These are phyloP conservation scores for Terana coerulea DNA, from an alignment of 768 basidiomycete species.

Conservation along the genomic window DNA sequence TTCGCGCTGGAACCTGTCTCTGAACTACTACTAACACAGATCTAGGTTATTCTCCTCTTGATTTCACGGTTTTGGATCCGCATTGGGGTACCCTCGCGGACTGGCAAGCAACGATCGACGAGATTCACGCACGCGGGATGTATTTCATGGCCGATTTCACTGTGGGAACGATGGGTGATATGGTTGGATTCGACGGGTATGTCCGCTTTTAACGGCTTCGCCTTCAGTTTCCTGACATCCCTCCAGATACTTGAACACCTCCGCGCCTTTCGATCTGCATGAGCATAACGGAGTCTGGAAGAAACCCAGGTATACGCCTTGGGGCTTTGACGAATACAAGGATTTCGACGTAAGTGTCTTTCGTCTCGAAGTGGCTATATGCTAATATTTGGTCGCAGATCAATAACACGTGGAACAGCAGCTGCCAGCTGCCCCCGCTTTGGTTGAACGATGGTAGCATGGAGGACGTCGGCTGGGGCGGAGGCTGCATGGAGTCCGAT, in stretches of 20 bases:
- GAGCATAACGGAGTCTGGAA: slow-evolving; percentile 80
- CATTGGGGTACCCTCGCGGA: slow-evolving; percentile 86
- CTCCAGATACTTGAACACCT: slow-evolving; percentile 68
- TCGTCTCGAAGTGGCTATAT: too few relatives aligned
- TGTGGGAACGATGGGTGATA: slow-evolving; percentile 87
- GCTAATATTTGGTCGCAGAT: slow-evolving; percentile 36
- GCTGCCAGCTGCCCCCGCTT: slow-evolving; percentile 74
- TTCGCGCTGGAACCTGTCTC: background rate
- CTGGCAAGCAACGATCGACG: slow-evolving; percentile 73
- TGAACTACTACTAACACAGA: background rate
- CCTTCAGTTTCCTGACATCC: slow-evolving; percentile 10
- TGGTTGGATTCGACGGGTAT: slow-evolving; percentile 82
- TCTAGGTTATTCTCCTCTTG: slow-evolving; percentile 90
- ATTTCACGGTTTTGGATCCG: slow-evolving; percentile 87
- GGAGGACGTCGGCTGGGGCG: slow-evolving; percentile 47
- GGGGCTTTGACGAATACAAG: slow-evolving; percentile 81
- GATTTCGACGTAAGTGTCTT: slow-evolving; percentile 69
- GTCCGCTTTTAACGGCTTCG: slow-evolving; percentile 2
- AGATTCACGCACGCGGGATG: slow-evolving; percentile 79
- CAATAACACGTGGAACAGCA: slow-evolving; percentile 64
- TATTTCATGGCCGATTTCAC: slow-evolving; percentile 94
- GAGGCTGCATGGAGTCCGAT: slow-evolving; percentile 78
- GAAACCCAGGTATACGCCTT: slow-evolving; percentile 68
- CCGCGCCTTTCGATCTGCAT: slow-evolving; percentile 72
- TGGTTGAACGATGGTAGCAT: slow-evolving; percentile 75